Evolutionary conservation across 2,329 filamentous ascomycete genomes (phyloP).

Genomic region (Alternaria triticimaculans): DNA sequence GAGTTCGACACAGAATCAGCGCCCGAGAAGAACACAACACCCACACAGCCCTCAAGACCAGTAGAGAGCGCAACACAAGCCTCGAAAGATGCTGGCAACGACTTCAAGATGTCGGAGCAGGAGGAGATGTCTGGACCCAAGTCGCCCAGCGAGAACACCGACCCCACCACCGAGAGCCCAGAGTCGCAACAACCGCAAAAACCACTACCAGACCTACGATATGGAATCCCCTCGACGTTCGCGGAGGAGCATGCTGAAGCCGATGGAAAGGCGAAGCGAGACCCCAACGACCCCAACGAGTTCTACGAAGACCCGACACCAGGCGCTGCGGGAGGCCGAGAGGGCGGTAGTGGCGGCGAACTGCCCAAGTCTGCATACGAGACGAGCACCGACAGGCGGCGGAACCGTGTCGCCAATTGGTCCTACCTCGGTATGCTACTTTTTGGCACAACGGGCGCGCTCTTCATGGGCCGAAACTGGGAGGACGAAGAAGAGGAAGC

Average conservation of each 20-base stretch:
- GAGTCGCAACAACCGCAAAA: constrained; percentile 59
- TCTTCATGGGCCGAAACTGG: constrained; percentile 89
- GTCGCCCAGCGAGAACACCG: constrained; percentile 45
- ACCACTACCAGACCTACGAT: constrained; percentile 87
- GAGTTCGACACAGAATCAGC: constrained; percentile 36
- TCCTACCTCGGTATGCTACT: constrained; percentile 69
- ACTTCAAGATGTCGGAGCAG: constrained; percentile 40
- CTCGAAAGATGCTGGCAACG: constrained; percentile 20
- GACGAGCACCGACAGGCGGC: constrained; percentile 85
- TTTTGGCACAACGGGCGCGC: constrained; percentile 63
- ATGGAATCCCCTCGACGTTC: constrained; percentile 91
- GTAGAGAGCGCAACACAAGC: constrained; percentile 24
- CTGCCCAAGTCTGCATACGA: constrained; percentile 83
- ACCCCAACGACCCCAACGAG: constrained; percentile 52
- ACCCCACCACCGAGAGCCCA: constrained; percentile 49
- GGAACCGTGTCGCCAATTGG: constrained; percentile 77
- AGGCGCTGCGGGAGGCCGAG: constrained; percentile 55
- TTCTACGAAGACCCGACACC: constrained; percentile 59
- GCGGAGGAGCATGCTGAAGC: constrained; percentile 69
- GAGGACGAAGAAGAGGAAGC: constrained; percentile 74
- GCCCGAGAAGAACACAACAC: constrained; percentile 29
- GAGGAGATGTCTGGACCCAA: constrained; percentile 46
- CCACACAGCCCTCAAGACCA: constrained; percentile 34
- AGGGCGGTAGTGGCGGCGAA: constrained; percentile 62
- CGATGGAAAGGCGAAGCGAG: constrained; percentile 42